Conservation (phyloP, 106 monocot species). For the Platanthera zijinensis region DNA sequence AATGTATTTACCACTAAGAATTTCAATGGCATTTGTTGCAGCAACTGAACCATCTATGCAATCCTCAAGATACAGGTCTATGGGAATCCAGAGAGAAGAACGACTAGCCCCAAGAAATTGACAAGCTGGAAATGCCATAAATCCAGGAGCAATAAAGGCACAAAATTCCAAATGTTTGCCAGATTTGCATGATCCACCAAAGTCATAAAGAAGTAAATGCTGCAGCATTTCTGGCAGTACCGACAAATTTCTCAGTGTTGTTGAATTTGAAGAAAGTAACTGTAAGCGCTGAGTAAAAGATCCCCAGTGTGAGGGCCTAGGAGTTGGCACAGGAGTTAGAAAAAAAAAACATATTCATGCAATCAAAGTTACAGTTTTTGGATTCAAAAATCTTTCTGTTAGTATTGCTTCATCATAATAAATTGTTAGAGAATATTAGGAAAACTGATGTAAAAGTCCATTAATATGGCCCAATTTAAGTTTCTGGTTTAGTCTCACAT, state of each 20-base stretch:
- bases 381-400: neutral
- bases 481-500: too few species aligned
- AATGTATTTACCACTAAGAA: constrained; percentile 56
- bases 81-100: constrained; percentile 78
- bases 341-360: neutral
- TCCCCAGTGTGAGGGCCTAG: constrained; percentile 68
- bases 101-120: constrained; percentile 41
- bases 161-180: constrained; percentile 22
- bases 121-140: constrained; percentile 31
- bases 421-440: neutral
- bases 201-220: constrained; percentile 24
- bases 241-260: constrained; percentile 46
- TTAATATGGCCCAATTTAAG: too few species aligned
- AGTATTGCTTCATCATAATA: neutral
- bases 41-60: constrained; percentile 80
- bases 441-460: neutral
- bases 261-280: constrained; percentile 64
- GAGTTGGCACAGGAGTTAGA: constrained; percentile 7
- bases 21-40: constrained; percentile 83
- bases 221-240: constrained; percentile 33
- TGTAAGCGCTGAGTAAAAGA: constrained; percentile 41
- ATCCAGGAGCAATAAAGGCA: constrained; percentile 28
- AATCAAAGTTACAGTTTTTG: constrained; percentile 4
- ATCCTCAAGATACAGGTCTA: constrained; percentile 95
- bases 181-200: constrained; percentile 28